phyloP scores from a whole-genome alignment of 257 asterid species.

The Solanum etuberosum region DNA sequence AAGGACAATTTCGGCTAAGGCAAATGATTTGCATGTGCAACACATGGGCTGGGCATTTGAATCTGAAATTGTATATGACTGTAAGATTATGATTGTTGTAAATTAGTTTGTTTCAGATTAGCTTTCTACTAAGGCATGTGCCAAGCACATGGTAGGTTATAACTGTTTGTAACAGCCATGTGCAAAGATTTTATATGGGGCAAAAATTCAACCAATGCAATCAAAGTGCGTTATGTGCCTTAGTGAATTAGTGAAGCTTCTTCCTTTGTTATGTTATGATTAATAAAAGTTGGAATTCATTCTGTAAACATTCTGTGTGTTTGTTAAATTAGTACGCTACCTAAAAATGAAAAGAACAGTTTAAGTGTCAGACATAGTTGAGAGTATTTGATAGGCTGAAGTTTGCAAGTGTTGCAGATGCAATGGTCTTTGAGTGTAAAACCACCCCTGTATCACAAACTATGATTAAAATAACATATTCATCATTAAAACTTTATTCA shows the following conservation, averaged over 20 bases:
- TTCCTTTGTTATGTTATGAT: not conserved
- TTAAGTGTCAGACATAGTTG: fast-evolving
- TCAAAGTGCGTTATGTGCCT: not conserved
- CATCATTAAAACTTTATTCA: no score
- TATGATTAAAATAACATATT: no score
- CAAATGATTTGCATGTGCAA: not conserved
- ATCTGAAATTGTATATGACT: no score
- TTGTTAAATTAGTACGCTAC: no score
- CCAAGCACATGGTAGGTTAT: not conserved
- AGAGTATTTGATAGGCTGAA: not conserved
- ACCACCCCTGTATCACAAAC: not conserved
- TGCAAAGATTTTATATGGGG: not conserved
- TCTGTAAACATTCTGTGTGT: no score
- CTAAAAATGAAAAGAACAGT: no score
- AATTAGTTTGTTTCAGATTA: no score
- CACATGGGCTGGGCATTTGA: no score
- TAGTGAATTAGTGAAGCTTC: not conserved
- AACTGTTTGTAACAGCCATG: not conserved
- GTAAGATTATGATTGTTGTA: not conserved
- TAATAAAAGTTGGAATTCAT: not conserved
- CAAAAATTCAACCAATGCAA: not conserved
- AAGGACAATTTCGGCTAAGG: not conserved
- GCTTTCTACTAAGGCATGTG: not conserved
- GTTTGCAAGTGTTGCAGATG: not conserved
- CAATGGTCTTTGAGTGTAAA: not conserved